phyloP scores from a whole-genome alignment of 495 filamentous ascomycete species.

The Xylaria scruposa region DNA sequence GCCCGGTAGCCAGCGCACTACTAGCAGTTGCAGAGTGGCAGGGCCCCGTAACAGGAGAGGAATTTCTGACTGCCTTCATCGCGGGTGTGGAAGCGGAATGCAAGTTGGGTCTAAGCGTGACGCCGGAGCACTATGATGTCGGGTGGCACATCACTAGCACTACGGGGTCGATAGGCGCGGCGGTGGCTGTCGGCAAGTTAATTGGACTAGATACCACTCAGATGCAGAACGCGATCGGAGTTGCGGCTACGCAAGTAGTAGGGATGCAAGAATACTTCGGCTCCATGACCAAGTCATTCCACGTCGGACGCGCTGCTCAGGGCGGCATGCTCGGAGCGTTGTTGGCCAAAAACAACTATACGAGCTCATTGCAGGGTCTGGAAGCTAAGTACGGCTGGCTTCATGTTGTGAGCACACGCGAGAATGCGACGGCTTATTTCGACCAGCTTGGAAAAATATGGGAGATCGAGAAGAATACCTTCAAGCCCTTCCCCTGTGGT shows the following conservation, averaged over 20 bases:
- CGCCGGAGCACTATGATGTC: conserved; percentile 61
- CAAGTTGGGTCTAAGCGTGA: conserved; percentile 57
- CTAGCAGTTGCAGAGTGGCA: conserved; percentile 52
- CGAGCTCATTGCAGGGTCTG: conserved; percentile 52
- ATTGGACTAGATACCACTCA: conserved; percentile 45
- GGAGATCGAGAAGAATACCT: conserved; percentile 60
- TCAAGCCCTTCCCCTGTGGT: conserved; percentile 64
- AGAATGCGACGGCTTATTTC: conserved; percentile 44
- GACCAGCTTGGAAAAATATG: conserved; percentile 46
- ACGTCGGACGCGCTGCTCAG: conserved; percentile 59
- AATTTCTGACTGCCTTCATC: conserved; percentile 58
- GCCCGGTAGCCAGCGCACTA: conserved; percentile 57
- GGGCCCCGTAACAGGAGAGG: conserved; percentile 46
- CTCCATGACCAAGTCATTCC: conserved; percentile 62
- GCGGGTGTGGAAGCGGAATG: conserved; percentile 60
- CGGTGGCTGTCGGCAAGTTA: conserved; percentile 56
- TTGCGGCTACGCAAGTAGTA: conserved; percentile 59
- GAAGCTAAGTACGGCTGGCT: conserved; percentile 63
- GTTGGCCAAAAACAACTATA: conserved; percentile 55
- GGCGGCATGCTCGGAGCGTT: conserved; percentile 58
- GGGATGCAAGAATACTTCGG: conserved; percentile 62
- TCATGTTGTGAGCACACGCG: conserved; percentile 53
- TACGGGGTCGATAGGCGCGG: conserved; percentile 58
- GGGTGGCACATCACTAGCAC: conserved; percentile 64
- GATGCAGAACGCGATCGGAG: conserved; percentile 58